These are phyloP conservation scores for Aspergillus pseudotamarii DNA, from an alignment of 2,329 filamentous ascomycete genomes.

Conservation along the genomic window DNA sequence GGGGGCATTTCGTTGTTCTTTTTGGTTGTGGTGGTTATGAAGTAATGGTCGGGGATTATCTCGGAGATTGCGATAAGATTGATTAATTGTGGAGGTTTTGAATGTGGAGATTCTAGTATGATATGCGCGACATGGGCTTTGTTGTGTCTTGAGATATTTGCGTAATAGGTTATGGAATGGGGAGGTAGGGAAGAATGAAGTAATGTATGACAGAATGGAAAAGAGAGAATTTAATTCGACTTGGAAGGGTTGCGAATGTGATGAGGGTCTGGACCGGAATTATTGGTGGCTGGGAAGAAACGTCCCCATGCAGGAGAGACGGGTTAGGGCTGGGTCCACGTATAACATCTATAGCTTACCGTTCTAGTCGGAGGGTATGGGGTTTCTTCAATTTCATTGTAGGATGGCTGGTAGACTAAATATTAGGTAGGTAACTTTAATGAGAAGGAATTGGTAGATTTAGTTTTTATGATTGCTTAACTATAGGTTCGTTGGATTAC, in stretches of 20 bases:
- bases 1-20: not conserved
- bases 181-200: not conserved
- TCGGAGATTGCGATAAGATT: not conserved
- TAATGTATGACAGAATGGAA: not conserved
- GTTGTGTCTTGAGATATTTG: not conserved
- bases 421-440: fast-evolving
- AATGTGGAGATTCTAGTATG: not conserved
- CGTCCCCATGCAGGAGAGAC: not conserved
- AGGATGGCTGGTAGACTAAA: fast-evolving
- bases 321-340: not conserved
- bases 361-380: no score
- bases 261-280: not conserved
- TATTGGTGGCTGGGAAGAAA: not conserved
- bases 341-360: no score
- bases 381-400: no score
- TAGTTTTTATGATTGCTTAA: not conserved
- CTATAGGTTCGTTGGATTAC: no score
- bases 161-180: not conserved
- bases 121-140: not conserved
- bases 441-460: not conserved
- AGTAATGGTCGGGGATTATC: not conserved
- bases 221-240: not conserved
- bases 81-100: not conserved
- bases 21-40: not conserved
- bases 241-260: not conserved